Conservation (phyloP, 192 early-diverging fungal genomes). For the Gigaspora rosea region DNA sequence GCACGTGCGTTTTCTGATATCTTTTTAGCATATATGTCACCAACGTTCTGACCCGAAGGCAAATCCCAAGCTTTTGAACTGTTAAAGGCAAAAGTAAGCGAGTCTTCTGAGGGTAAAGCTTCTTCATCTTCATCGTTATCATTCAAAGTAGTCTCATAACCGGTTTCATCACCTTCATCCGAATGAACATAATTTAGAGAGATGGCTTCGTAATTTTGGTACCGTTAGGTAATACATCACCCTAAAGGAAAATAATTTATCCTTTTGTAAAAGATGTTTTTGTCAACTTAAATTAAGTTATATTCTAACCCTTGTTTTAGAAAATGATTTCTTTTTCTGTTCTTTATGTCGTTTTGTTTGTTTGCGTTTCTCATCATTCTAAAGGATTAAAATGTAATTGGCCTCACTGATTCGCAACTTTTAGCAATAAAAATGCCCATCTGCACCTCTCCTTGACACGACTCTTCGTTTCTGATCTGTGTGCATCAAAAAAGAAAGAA, state of each 20-base stretch:
- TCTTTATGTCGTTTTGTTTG: not conserved
- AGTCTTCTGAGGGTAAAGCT: constrained; percentile 8
- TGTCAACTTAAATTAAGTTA: not conserved
- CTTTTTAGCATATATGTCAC: constrained; percentile 14
- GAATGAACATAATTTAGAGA: not conserved
- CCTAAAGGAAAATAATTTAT: not conserved
- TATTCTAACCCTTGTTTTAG: not conserved
- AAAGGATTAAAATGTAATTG: constrained; percentile 18
- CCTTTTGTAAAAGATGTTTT: not conserved
- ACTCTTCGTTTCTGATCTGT: no score
- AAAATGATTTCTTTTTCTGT: not conserved
- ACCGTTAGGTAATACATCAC: not conserved
- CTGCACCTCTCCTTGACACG: no score
- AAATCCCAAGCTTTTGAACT: constrained; percentile 11
- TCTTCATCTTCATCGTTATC: constrained; percentile 21
- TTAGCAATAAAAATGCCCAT: no score
- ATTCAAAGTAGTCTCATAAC: not conserved
- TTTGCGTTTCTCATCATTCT: not conserved
- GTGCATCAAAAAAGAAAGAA: no score
- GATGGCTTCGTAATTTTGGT: constrained; percentile 15
- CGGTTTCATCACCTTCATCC: not conserved
- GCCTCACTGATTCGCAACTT: not conserved
- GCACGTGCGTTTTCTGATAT: not conserved
- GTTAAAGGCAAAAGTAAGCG: not conserved
- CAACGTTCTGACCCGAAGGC: constrained; percentile 24